phyloP scores from a whole-genome alignment of 176 grass and related monocot species.

The maize (Zea mays) region DNA sequence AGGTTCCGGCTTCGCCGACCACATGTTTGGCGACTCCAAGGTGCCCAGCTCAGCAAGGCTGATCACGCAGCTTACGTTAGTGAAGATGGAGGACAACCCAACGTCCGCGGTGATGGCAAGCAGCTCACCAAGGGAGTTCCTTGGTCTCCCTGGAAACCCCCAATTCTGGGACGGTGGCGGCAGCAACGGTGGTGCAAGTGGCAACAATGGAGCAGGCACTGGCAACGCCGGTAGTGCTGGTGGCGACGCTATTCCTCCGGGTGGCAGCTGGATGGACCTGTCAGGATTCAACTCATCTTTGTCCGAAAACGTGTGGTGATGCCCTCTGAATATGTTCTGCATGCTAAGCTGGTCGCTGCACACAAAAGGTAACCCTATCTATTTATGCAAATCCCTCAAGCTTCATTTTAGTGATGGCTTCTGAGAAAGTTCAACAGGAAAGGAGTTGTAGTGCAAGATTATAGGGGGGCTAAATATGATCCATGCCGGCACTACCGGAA shows the following conservation, averaged over 20 bases:
- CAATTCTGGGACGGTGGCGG: slow-evolving; percentile 62
- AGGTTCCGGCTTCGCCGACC: slow-evolving; percentile 40
- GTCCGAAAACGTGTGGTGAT: slow-evolving; percentile 67
- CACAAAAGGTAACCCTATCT: slow-evolving; percentile 49
- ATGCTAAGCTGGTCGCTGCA: slow-evolving; percentile 2
- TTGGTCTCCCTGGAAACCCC: slow-evolving; percentile 56
- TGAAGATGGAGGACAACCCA: slow-evolving; percentile 79
- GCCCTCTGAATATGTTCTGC: neutral
- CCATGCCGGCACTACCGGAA: too few species aligned
- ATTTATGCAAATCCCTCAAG: slow-evolving; percentile 49
- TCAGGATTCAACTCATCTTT: slow-evolving; percentile 77
- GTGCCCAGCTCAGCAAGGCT: slow-evolving; percentile 48
- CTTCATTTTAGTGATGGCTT: slow-evolving; percentile 83
- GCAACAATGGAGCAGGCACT: neutral
- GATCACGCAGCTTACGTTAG: slow-evolving; percentile 67
- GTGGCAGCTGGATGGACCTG: slow-evolving; percentile 49
- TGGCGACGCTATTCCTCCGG: neutral
- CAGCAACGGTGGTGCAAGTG: slow-evolving; percentile 7
- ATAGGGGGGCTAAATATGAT: neutral
- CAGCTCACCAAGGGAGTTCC: slow-evolving; percentile 59
- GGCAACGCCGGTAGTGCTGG: neutral
- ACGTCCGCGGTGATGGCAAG: slow-evolving; percentile 34
- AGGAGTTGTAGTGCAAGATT: slow-evolving; percentile 45
- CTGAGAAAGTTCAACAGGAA: slow-evolving; percentile 41
- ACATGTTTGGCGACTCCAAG: slow-evolving; percentile 49